These are phyloP conservation scores for Polytrichum commune DNA, from an alignment of 225 moss, liverwort and hornwort species.

Conservation along the genomic window DNA sequence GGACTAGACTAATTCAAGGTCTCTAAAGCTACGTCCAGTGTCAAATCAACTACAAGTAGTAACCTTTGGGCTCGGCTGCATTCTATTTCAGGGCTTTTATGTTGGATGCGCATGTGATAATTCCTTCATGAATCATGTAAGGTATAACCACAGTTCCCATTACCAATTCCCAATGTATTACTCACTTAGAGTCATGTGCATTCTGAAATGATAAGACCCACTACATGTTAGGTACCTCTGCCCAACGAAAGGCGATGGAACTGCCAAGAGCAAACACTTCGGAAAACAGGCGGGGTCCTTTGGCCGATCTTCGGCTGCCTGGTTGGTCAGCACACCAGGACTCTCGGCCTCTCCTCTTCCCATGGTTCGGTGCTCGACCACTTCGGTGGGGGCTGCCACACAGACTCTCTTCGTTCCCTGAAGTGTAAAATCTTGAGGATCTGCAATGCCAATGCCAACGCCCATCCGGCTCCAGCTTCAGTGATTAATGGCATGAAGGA, in stretches of 20 bases:
- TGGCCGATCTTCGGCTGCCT: background rate
- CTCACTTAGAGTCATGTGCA: too few relatives aligned
- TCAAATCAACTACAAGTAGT: too few relatives aligned
- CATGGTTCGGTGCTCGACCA: background rate
- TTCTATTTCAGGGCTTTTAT: too few relatives aligned
- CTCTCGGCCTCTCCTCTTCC: background rate
- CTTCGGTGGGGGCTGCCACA: background rate
- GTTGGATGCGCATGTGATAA: too few relatives aligned
- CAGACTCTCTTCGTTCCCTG: background rate
- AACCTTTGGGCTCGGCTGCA: too few relatives aligned
- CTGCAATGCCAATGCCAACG: background rate
- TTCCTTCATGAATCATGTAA: too few relatives aligned
- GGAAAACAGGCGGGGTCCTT: slow-evolving; percentile 39
- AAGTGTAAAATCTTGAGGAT: background rate
- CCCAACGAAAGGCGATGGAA: slow-evolving; percentile 54
- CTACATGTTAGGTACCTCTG: slow-evolving; percentile 7
- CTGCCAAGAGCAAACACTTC: slow-evolving; percentile 53
- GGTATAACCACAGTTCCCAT: too few relatives aligned
- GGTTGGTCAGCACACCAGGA: background rate
- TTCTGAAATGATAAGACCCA: too few relatives aligned
- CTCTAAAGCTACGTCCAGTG: too few relatives aligned
- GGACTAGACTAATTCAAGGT: too few relatives aligned
- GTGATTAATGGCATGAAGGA: too few relatives aligned
- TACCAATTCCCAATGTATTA: too few relatives aligned
- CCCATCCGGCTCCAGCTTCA: background rate